Percentiles rank a stretch among this genome's conserved stretches.
phyloP scores from a whole-genome alignment of 257 asterid species.

The Craterostigma plantagineum region DNA sequence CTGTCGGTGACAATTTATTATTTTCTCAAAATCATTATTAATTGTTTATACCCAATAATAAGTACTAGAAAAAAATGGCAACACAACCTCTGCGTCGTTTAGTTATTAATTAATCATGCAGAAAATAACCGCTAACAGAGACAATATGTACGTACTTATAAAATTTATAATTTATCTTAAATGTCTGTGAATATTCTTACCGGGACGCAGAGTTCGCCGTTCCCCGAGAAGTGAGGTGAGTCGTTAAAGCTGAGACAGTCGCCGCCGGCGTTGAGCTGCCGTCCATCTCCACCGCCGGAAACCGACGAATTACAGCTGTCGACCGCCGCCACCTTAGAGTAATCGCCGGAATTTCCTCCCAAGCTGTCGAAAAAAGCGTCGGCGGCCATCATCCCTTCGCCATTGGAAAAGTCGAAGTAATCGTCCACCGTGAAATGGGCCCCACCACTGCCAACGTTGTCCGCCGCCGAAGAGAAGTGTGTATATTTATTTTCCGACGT shows the following conservation, averaged over 20 bases:
- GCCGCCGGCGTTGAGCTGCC: constrained; percentile 48
- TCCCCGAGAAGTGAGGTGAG: constrained; percentile 40
- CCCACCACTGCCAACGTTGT: constrained; percentile 11
- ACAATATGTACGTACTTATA: too few relatives aligned
- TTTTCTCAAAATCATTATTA: too few relatives aligned
- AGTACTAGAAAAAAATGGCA: too few relatives aligned
- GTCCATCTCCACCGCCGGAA: constrained; percentile 41
- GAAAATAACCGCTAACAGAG: too few relatives aligned
- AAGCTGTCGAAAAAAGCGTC: constrained; percentile 53
- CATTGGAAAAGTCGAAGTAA: constrained; percentile 71
- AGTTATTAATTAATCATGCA: too few relatives aligned
- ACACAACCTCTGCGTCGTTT: too few relatives aligned
- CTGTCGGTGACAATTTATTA: too few relatives aligned
- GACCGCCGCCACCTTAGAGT: constrained; percentile 56
- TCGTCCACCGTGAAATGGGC: constrained; percentile 55
- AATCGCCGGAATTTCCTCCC: constrained; percentile 45
- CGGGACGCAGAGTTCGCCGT: constrained; percentile 89
- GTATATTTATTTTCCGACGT: too few relatives aligned
- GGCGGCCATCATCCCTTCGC: constrained; percentile 61
- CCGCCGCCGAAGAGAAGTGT: constrained; percentile 21
- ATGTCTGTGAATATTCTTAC: constrained; percentile 16
- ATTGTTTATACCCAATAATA: too few relatives aligned
- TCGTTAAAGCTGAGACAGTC: constrained; percentile 73
- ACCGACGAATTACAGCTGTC: constrained; percentile 80
- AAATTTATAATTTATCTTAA: too few relatives aligned